These are phyloP conservation scores for Aphanocladium album DNA, from an alignment of 2,329 filamentous ascomycete species.

Conservation along the genomic window DNA sequence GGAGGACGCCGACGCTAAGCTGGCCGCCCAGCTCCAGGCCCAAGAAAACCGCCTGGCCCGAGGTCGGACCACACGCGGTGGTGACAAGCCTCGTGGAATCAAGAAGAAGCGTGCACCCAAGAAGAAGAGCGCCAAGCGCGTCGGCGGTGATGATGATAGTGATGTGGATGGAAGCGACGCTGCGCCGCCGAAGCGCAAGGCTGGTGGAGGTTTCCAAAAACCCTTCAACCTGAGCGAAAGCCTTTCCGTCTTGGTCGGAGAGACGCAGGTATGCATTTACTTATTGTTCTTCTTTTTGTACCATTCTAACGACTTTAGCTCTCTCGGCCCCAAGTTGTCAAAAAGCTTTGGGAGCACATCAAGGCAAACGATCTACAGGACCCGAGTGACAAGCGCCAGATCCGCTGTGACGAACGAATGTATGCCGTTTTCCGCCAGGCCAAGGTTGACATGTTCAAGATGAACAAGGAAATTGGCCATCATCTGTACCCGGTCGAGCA, in stretches of 20 bases:
- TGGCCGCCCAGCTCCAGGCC: constrained; percentile 84
- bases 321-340: constrained; percentile 91
- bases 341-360: constrained; percentile 94
- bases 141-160: constrained; percentile 74
- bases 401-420: constrained; percentile 87
- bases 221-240: constrained; percentile 69
- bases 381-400: constrained; percentile 85
- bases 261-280: constrained; percentile 54
- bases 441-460: constrained; percentile 96
- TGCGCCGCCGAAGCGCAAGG: constrained; percentile 65
- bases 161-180: constrained; percentile 61
- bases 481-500: constrained; percentile 86
- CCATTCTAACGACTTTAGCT: constrained; percentile 47
- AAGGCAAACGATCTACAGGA: constrained; percentile 85
- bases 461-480: constrained; percentile 92
- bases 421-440: constrained; percentile 87
- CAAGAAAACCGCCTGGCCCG: constrained; percentile 73
- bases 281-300: not conserved
- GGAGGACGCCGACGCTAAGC: constrained; percentile 76
- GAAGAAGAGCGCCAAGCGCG: constrained; percentile 72
- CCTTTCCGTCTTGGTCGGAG: constrained; percentile 65
- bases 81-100: constrained; percentile 49
- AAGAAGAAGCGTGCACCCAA: constrained; percentile 64
- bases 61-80: constrained; percentile 70
- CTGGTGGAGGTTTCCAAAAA: constrained; percentile 90